Conservation (phyloP, 495 filamentous ascomycete species). For the Aspergillus olivimuriae region DNA sequence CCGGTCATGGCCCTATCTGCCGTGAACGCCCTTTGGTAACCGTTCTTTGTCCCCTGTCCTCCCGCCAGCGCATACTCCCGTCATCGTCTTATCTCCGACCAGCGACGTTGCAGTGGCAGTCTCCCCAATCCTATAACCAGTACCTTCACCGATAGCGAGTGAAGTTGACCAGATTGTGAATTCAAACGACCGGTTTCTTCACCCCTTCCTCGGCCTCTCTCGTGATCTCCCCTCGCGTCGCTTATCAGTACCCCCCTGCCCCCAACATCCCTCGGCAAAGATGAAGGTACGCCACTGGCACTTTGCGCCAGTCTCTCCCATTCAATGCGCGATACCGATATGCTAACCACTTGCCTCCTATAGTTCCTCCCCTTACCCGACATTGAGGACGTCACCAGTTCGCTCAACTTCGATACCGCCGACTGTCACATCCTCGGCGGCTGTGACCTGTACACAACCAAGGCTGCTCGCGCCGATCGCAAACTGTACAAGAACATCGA, state of each 20-base stretch:
- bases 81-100: conserved; percentile 24
- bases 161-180: too few relatives aligned
- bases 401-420: conserved; percentile 87
- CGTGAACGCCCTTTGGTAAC: conserved; percentile 5
- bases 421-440: conserved; percentile 85
- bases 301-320: background rate
- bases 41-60: conserved; percentile 6
- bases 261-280: conserved; percentile 13
- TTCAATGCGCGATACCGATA: too few relatives aligned
- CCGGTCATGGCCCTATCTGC: conserved; percentile 9
- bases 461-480: conserved; percentile 89
- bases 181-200: too few relatives aligned
- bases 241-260: conserved; percentile 3
- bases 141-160: background rate
- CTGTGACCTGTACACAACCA: conserved; percentile 95
- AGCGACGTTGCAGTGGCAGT: background rate
- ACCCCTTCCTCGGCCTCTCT: too few relatives aligned
- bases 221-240: too few relatives aligned
- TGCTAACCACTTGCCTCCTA: conserved; percentile 1
- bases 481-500: conserved; percentile 96
- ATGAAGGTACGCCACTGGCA: conserved; percentile 18
- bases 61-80: background rate
- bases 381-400: conserved; percentile 79
- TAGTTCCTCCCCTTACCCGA: conserved; percentile 88
- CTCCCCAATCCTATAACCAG: too few relatives aligned